Evolutionary conservation across 208 protist genomes (phyloP), one percentile per base, ranked within the genome.

Genomic region (Strigomonas culicis): DNA sequence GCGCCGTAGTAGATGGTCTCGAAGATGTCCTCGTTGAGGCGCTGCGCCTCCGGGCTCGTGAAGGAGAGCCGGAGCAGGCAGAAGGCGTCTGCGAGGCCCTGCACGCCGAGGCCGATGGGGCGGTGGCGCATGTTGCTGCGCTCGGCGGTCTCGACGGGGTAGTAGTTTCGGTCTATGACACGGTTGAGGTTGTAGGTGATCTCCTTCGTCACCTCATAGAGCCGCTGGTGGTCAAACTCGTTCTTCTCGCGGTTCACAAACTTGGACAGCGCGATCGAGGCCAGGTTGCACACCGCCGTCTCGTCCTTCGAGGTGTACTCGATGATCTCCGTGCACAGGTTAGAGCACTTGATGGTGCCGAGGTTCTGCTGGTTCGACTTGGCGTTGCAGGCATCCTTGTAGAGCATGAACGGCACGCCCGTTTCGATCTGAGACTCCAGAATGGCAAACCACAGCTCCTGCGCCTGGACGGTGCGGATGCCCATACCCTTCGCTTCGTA

Each of bases 331-430:
- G 98, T 99, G 80, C 99, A 99, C 39, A 99, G 82, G 77, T 99
- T 99, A 39, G 85, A 97, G 74, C 92, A 98, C 74, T 98, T 96
- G 78, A 99, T 99, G 7, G 97, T 99, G 63, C 99, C 99, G 13
- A 99, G 86, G 81, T 99, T 98, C 84, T 99, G 84, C 83, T 99
- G 99, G 88, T 99, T 99, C 10, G 89, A 98, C 84, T 99, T 99
- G 24, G 52, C 13, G 88, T 99, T 99, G 75, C 96, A 98, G n/a
- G 98, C 81, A 72, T 99, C 99, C 84, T 99, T 99, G 89, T 99
- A 99, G 0, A 99, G 79, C 71, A 99, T 97, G 84, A 98, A 99
- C n/a, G 98, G 98, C 22, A 91, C 98, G 51, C 98, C 98, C 1
- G 98, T 99, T 84, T 99, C 99, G 49, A 98, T 98, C 84, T 99